A percentile compares a stretch with the other conserved stretches of the same genome.
Conservation (phyloP, 75 land plant species). For the Pseudotsuga menziesii region DNA sequence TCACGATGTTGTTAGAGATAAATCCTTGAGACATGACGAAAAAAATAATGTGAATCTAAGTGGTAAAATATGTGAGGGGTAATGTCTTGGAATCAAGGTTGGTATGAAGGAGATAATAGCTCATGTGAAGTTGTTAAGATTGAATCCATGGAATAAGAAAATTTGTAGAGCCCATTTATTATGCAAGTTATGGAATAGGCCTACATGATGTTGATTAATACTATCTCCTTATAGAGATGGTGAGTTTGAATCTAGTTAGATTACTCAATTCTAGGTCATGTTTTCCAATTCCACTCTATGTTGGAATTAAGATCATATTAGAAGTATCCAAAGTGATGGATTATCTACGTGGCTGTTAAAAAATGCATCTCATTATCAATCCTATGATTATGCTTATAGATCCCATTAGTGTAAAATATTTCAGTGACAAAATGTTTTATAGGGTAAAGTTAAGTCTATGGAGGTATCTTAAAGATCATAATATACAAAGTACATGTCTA, state of each 20-base stretch:
- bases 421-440: conserved; percentile 8
- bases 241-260: conserved; percentile 14
- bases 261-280: not conserved
- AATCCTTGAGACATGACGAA: no score
- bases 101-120: no score
- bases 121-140: no score
- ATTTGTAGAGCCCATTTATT: conserved; percentile 22
- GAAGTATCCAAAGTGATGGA: conserved; percentile 29
- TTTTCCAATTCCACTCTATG: conserved; percentile 11
- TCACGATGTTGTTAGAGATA: no score
- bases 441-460: conserved; percentile 19
- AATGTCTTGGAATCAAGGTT: no score
- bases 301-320: conserved; percentile 20
- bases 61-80: no score
- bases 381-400: conserved; percentile 16
- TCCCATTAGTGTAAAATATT: conserved; percentile 12
- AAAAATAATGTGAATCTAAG: no score
- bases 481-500: no score
- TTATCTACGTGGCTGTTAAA: conserved; percentile 17
- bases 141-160: conserved; percentile 13
- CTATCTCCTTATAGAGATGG: conserved; percentile 15
- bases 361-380: conserved; percentile 20
- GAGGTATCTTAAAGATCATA: not conserved
- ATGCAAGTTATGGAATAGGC: conserved; percentile 20
- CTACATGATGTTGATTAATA: not conserved